These are phyloP conservation scores for Rhytidiadelphus loreus DNA, from an alignment of 225 moss, liverwort and hornwort genomes.

Conservation along the genomic window DNA sequence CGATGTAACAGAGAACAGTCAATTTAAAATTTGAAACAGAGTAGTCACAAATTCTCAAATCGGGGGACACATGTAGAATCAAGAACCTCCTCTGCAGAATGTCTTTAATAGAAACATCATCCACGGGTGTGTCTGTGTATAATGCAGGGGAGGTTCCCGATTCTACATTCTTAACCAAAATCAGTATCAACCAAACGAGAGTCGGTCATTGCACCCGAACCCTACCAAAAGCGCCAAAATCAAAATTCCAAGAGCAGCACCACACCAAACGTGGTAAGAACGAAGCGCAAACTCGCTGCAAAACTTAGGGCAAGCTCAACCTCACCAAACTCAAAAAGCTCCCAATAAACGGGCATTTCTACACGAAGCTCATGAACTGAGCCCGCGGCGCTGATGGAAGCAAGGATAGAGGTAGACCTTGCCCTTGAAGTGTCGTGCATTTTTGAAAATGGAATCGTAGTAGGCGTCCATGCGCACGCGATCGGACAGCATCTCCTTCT, in stretches of 20 bases:
- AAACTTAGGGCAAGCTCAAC: not conserved
- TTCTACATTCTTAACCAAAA: not conserved
- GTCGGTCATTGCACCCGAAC: not conserved
- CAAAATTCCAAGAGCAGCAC: not conserved
- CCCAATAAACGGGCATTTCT: not conserved
- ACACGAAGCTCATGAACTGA: not conserved
- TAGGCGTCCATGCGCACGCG: conserved; percentile 97
- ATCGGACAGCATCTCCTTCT: conserved; percentile 98
- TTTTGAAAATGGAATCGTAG: conserved; percentile 60
- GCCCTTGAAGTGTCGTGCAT: conserved; percentile 68
- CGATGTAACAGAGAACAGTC: not conserved
- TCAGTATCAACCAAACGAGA: not conserved
- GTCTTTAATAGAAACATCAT: not conserved
- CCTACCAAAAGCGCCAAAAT: not conserved
- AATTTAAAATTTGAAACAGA: not conserved
- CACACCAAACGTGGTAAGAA: not conserved
- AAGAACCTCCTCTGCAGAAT: not conserved
- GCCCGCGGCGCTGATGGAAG: not conserved
- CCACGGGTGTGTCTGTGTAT: no score
- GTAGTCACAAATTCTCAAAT: not conserved
- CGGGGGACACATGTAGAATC: not conserved
- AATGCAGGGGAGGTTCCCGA: not conserved
- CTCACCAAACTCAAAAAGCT: not conserved
- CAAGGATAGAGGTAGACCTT: conserved; percentile 26
- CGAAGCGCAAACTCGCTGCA: not conserved